Evolutionary conservation across 768 basidiomycete species (phyloP).

Genomic region (Mycena haematopus): DNA sequence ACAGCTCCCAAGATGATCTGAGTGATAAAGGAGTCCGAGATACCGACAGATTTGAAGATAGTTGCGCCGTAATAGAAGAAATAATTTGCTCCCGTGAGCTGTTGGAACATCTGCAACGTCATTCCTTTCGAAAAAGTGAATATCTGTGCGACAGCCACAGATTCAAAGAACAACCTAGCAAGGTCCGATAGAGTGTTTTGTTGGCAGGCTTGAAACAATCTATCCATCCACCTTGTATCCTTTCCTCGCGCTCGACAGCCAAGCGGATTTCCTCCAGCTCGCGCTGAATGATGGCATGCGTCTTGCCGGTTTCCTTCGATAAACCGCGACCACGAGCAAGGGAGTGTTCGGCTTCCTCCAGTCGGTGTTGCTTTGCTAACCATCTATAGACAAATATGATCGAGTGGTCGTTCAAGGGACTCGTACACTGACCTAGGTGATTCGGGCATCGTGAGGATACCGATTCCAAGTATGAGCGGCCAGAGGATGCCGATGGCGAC

Average conservation of each 20-base stretch:
- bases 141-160: neutral
- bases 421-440: slow-evolving; percentile 51
- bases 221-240: slow-evolving; percentile 61
- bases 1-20: slow-evolving; percentile 81
- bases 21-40: slow-evolving; percentile 68
- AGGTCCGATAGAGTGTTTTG: slow-evolving; percentile 69
- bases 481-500: slow-evolving; percentile 68
- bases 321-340: slow-evolving; percentile 59
- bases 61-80: slow-evolving; percentile 75
- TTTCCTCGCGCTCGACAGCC: slow-evolving; percentile 56
- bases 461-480: slow-evolving; percentile 64
- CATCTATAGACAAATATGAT: slow-evolving; percentile 43
- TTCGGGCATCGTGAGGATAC: slow-evolving; percentile 77
- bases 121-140: slow-evolving; percentile 45
- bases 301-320: slow-evolving; percentile 43
- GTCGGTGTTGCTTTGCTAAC: slow-evolving; percentile 56
- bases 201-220: slow-evolving; percentile 65
- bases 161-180: slow-evolving; percentile 45
- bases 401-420: slow-evolving; percentile 6
- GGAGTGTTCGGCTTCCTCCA: slow-evolving; percentile 55
- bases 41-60: slow-evolving; percentile 70
- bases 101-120: slow-evolving; percentile 72
- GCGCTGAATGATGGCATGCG: slow-evolving; percentile 49
- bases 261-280: slow-evolving; percentile 63
- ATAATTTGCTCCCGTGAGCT: slow-evolving; percentile 75